These are phyloP conservation scores for Malassezia slooffiae DNA, from an alignment of 1,284 basidiomycete species.

Conservation along the genomic window DNA sequence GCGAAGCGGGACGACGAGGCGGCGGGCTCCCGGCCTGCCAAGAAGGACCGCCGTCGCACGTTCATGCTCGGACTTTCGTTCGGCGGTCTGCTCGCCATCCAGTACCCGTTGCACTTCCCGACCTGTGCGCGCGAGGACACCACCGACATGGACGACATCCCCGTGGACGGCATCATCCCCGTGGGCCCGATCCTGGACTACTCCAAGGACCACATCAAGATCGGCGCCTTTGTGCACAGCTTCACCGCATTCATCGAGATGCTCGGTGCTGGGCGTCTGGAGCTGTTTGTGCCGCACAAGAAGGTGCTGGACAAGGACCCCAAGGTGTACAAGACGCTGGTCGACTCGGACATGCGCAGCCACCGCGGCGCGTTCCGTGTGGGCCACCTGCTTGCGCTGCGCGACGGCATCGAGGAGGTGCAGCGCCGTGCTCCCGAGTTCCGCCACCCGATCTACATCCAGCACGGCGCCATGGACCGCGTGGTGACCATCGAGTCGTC, in stretches of 20 bases:
- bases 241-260: conserved; percentile 7
- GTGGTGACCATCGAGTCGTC: conserved; percentile 24
- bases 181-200: conserved; percentile 40
- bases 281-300: conserved; percentile 40
- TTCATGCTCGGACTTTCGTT: conserved; percentile 43
- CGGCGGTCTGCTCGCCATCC: conserved; percentile 34
- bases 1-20: conserved; percentile 24
- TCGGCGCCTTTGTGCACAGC: conserved; percentile 11
- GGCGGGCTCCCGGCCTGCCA: conserved; percentile 11
- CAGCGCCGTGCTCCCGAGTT: conserved; percentile 18
- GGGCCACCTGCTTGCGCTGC: conserved; percentile 31
- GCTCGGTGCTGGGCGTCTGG: conserved; percentile 20
- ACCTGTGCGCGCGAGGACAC: conserved; percentile 24
- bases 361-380: conserved; percentile 40
- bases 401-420: conserved; percentile 21
- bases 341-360: conserved; percentile 35
- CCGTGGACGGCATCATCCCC: conserved; percentile 34
- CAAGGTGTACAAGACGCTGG: conserved; percentile 38
- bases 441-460: conserved; percentile 30
- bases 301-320: conserved; percentile 40
- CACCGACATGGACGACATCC: conserved; percentile 25
- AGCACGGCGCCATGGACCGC: conserved; percentile 36
- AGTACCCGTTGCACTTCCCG: conserved; percentile 36
- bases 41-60: conserved; percentile 29
- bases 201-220: conserved; percentile 19